Percentiles rank a stretch among this genome's conserved stretches.
phyloP scores from a whole-genome alignment of 352 stramenopile species.

The Phytophthora chlamydospora region DNA sequence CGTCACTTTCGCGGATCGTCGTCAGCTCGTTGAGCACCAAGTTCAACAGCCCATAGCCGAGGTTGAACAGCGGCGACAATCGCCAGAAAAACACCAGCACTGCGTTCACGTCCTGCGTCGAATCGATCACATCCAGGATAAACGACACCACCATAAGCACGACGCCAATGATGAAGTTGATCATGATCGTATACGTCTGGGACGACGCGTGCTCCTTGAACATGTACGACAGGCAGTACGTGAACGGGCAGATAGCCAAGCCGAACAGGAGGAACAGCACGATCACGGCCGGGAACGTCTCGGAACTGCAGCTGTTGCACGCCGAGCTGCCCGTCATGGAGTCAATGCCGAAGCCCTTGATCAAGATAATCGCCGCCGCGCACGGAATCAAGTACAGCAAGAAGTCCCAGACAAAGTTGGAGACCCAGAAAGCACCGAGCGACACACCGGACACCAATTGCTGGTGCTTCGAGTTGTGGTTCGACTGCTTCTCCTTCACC shows the following conservation, averaged over 20 bases:
- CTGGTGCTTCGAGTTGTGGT: slow-evolving; percentile 96
- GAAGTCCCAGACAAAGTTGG: slow-evolving; percentile 95
- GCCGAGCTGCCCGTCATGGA: slow-evolving; percentile 50
- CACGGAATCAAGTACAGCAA: slow-evolving; percentile 90
- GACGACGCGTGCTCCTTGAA: slow-evolving; percentile 70
- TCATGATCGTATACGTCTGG: slow-evolving; percentile 76
- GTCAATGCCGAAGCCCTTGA: slow-evolving; percentile 55
- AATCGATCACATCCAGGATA: slow-evolving; percentile 56
- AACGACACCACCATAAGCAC: slow-evolving; percentile 67
- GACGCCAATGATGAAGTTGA: slow-evolving; percentile 71
- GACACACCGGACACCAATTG: slow-evolving; percentile 95
- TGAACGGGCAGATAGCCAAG: slow-evolving; percentile 67
- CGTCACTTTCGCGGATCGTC: slow-evolving; percentile 35
- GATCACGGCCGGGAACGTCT: slow-evolving; percentile 57
- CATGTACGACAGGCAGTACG: slow-evolving; percentile 70
- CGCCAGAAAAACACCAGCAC: slow-evolving; percentile 76
- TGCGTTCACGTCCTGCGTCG: slow-evolving; percentile 49
- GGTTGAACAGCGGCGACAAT: slow-evolving; percentile 68
- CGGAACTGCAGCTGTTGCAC: slow-evolving; percentile 52
- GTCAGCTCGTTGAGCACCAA: slow-evolving; percentile 48
- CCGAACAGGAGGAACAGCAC: slow-evolving; percentile 67
- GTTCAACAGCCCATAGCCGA: slow-evolving; percentile 55
- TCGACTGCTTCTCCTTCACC: slow-evolving; percentile 93
- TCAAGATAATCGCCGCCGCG: slow-evolving; percentile 45
- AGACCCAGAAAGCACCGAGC: slow-evolving; percentile 95